Percentiles rank a stretch among this genome's conserved stretches.
phyloP scores from a whole-genome alignment of 148 eudicot genomes.

The Cornus suecica region DNA sequence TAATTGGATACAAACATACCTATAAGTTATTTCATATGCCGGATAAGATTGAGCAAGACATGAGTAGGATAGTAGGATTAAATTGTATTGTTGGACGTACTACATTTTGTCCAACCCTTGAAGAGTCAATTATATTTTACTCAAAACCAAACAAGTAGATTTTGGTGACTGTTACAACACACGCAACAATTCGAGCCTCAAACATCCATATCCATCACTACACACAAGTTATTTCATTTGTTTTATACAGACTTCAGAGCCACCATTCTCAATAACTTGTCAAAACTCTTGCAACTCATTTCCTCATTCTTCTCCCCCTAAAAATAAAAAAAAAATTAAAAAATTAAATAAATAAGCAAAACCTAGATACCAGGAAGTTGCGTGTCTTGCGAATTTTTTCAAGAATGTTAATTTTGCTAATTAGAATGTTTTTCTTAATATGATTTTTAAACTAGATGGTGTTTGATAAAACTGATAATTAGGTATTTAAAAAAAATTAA shows the following conservation, averaged over 20 bases:
- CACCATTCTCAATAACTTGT: too few relatives aligned
- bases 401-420: too few relatives aligned
- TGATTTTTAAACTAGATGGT: too few relatives aligned
- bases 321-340: too few relatives aligned
- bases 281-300: neutral
- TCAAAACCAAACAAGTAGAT: neutral
- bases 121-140: neutral
- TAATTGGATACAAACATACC: too few relatives aligned
- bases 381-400: neutral
- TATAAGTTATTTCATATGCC: too few relatives aligned
- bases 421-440: too few relatives aligned
- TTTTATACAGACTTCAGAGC: too few relatives aligned
- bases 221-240: neutral
- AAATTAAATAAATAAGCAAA: too few relatives aligned
- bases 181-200: slow-evolving; percentile 15
- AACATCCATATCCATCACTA: slow-evolving; percentile 18
- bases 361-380: neutral
- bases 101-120: neutral
- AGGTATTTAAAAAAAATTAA: too few relatives aligned
- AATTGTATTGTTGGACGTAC: neutral
- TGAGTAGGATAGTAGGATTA: too few relatives aligned
- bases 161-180: neutral
- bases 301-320: neutral
- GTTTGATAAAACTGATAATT: too few relatives aligned
- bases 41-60: neutral